Base-by-base conservation (phyloP, 805 yeast species). In the Torulaspora quercuum region DNA sequence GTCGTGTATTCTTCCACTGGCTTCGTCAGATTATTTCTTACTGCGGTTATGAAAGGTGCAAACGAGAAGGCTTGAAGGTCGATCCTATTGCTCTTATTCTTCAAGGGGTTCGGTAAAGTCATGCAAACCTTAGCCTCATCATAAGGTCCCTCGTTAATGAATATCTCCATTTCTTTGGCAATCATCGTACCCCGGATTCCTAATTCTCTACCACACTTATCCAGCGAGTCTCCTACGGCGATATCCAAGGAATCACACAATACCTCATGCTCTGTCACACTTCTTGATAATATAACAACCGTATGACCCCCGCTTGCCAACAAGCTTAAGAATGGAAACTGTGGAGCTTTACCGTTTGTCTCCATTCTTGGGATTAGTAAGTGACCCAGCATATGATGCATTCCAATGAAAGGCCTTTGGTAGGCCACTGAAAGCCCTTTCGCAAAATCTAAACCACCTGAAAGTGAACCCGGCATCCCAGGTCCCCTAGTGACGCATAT, bases 381-480 rank as follows among this genome's bases (percentile, higher is more conserved):
- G 63, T 92, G 98, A 0, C 95, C 98, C 32, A 90, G 67, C 98
- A 92, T 90, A 53, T 92, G 98, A 57, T 92, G 95, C 0, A 90
- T 95, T 0, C 97, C 97, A 2, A 92, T 67, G 12, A 86, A 52
- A 0, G 96, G 97, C 5, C 67, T 72, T 9, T 72, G 59, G 82
- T 87, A 82, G 0, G 89, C 97, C 0, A 82, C 63, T 1, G 88
- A 66, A 8, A 92, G 64, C 0, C 97, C 98, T 50, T 86, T 82
- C 0, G 95, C 95, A 25, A 86, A 62, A 52, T 84, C 92, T 15
- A 83, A 67, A 1, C 97, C 94, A 0, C 86, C 81, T 7, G 86
- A 73, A 9, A 92, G 66, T 0, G 95, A 82, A 0, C 97, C 96
- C 6, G 79, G 75, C 96, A 92, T 87, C 0, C 98, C 98, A 0